Percentiles rank a stretch among this genome's conserved stretches.
Evolutionary conservation across 108 stramenopile genomes (phyloP).

Genomic region (Cylindrotheca fusiformis): DNA sequence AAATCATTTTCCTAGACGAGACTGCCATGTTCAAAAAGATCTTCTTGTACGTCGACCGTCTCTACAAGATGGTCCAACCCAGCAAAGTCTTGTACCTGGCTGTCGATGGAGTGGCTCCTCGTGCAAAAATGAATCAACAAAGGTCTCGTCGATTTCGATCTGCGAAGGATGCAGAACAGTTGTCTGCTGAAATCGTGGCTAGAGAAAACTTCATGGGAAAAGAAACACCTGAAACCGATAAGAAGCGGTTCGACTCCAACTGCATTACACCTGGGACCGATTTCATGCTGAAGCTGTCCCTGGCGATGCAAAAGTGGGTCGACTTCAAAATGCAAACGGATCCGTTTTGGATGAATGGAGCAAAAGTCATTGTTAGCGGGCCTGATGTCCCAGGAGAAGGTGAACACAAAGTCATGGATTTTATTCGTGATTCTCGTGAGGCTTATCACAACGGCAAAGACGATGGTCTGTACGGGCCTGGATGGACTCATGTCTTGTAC

Average conservation of each 20-base stretch:
- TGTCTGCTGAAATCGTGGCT: conserved; percentile 82
- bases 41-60: conserved; percentile 91
- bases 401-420: conserved; percentile 97
- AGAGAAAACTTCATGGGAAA: conserved; percentile 54
- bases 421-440: conserved; percentile 72
- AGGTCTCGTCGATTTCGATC: conserved; percentile 94
- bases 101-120: conserved; percentile 98
- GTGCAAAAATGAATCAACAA: conserved; percentile 99
- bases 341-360: conserved; percentile 90
- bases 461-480: conserved; percentile 40
- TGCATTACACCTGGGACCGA: conserved; percentile 99
- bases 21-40: conserved; percentile 98
- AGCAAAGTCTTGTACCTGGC: conserved; percentile 89
- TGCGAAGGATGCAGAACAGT: conserved; percentile 89
- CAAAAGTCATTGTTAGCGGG: conserved; percentile 91
- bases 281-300: conserved; percentile 93
- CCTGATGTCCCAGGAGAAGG: conserved; percentile 99
- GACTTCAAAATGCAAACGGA: conserved; percentile 93
- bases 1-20: conserved; percentile 87
- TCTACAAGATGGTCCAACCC: conserved; percentile 94
- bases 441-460: conserved; percentile 29
- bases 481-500: conserved; percentile 91
- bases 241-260: conserved; percentile 93
- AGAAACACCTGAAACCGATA: conserved; percentile 19
- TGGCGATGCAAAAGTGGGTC: conserved; percentile 91